A percentile compares a stretch with the other conserved stretches of the same genome.
These are phyloP conservation scores for Phytopythium oedochilum DNA, from an alignment of 352 stramenopile genomes.

Conservation along the genomic window DNA sequence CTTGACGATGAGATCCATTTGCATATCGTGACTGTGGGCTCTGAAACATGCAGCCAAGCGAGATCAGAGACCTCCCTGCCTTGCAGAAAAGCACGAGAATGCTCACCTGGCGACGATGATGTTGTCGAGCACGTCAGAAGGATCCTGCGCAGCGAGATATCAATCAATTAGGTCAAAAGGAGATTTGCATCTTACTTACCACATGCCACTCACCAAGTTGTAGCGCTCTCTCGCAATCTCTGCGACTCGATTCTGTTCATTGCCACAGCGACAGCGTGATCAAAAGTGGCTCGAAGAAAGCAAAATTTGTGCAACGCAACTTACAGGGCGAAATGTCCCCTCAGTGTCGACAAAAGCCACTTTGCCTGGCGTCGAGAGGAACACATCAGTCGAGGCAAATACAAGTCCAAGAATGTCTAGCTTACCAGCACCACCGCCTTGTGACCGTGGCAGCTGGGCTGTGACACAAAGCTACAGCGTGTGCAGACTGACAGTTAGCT, in stretches of 20 bases:
- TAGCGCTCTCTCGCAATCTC: constrained; percentile 84
- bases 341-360: constrained; percentile 90
- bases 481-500: background rate
- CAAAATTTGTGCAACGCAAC: background rate
- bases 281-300: background rate
- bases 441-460: constrained; percentile 79
- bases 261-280: background rate
- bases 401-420: background rate
- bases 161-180: background rate
- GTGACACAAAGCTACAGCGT: constrained; percentile 58
- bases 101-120: constrained; percentile 86
- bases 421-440: constrained; percentile 76
- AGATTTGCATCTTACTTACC: background rate
- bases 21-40: constrained; percentile 83
- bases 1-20: constrained; percentile 87
- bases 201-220: constrained; percentile 37
- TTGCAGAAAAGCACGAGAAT: background rate
- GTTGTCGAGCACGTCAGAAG: constrained; percentile 91
- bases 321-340: constrained; percentile 88
- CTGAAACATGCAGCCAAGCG: constrained; percentile 20
- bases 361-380: constrained; percentile 41
- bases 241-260: constrained; percentile 55
- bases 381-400: background rate
- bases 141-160: constrained; percentile 41
- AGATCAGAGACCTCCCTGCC: background rate